A percentile compares a stretch with the other conserved stretches of the same genome.
Evolutionary conservation across 495 filamentous ascomycete species (phyloP).

Genomic region (Daldinia concentrica): DNA sequence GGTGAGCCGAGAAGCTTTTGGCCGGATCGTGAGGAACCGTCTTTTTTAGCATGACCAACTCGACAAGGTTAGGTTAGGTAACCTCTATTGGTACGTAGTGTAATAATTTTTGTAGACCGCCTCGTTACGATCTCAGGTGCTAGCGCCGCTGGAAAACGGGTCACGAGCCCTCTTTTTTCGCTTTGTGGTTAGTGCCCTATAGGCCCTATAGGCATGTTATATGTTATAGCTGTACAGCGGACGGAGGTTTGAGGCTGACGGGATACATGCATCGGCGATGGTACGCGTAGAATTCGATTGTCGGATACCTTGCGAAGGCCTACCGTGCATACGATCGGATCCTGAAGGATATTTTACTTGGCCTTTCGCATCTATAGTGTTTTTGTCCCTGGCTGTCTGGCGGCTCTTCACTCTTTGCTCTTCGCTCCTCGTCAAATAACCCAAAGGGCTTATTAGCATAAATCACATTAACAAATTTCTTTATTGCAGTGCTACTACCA

Average conservation of each 20-base stretch:
- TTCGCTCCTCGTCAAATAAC: background rate
- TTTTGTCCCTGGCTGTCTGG: no score
- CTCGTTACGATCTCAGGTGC: conserved; percentile 9
- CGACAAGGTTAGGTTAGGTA: conserved; percentile 6
- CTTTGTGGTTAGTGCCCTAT: background rate
- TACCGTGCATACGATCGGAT: conserved; percentile 28
- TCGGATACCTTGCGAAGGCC: conserved; percentile 36
- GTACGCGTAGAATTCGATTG: conserved; percentile 43
- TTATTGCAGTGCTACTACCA: background rate
- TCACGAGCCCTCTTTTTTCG: conserved; percentile 30
- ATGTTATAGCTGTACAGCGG: background rate
- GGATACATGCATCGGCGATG: conserved; percentile 40
- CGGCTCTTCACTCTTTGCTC: no score
- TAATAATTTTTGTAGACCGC: conserved; percentile 26
- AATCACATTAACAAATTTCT: background rate
- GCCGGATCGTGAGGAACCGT: conserved; percentile 18
- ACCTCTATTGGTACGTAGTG: background rate
- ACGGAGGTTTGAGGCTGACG: conserved; percentile 21
- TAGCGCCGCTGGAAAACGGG: conserved; percentile 4
- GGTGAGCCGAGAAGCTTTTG: conserved; percentile 26
- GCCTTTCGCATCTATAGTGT: background rate
- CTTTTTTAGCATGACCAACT: conserved; percentile 11
- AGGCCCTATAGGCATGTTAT: no score
- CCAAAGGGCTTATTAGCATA: conserved; percentile 18
- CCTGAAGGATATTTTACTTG: background rate